phyloP scores from a whole-genome alignment of 2,329 filamentous ascomycete species.

The Dactylonectria macrodidyma region DNA sequence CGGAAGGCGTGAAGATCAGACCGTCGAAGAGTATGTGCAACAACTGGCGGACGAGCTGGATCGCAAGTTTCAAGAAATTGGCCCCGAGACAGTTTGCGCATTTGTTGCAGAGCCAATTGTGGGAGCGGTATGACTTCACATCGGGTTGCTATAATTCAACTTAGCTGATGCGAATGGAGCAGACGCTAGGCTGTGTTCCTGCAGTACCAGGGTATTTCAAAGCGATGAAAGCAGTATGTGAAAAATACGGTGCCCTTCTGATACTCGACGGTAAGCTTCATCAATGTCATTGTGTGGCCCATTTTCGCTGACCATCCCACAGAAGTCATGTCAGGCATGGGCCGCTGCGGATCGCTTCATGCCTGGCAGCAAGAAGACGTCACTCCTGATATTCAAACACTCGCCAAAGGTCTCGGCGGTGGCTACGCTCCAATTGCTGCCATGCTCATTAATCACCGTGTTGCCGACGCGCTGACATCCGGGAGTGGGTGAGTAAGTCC shows the following conservation, averaged over 20 bases:
- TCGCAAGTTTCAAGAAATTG: conserved; percentile 73
- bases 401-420: conserved; percentile 74
- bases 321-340: conserved; percentile 78
- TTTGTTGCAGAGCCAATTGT: conserved; percentile 82
- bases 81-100: conserved; percentile 76
- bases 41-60: conserved; percentile 72
- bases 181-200: conserved; percentile 6
- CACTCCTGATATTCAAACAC: conserved; percentile 73
- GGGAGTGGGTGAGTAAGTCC: background rate
- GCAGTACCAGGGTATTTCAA: conserved; percentile 36
- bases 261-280: conserved; percentile 59
- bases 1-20: conserved; percentile 43
- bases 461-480: background rate
- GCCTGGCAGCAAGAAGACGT: conserved; percentile 72
- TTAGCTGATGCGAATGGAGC: conserved; percentile 46
- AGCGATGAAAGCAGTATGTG: conserved; percentile 68
- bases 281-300: no score
- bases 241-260: conserved; percentile 68
- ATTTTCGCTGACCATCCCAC: background rate
- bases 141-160: background rate
- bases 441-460: conserved; percentile 3
- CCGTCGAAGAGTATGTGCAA: conserved; percentile 43
- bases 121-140: conserved; percentile 65
- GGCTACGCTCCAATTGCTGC: background rate
- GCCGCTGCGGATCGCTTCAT: conserved; percentile 71